Evolutionary conservation across 768 basidiomycete genomes (phyloP), one percentile per base, ranked within the genome.

Genomic region (Pseudohyphozyma bogoriensis): DNA sequence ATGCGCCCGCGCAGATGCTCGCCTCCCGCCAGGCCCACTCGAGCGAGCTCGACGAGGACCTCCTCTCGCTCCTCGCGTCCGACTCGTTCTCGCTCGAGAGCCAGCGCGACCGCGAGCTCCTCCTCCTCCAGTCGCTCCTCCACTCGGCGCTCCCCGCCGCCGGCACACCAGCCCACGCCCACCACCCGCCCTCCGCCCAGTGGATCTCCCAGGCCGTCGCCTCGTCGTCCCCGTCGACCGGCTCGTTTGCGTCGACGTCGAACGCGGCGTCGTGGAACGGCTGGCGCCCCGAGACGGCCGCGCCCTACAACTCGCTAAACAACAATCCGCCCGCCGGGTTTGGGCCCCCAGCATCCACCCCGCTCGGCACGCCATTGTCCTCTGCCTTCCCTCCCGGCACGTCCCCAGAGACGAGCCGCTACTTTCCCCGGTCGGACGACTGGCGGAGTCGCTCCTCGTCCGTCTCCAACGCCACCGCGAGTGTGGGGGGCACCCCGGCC

Each of bases 11-110:
- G n/a, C n/a, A n/a, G n/a, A n/a, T n/a, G n/a, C n/a, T n/a, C n/a
- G n/a, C n/a, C n/a, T n/a, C n/a, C n/a, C n/a, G n/a, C n/a, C n/a
- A n/a, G n/a, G n/a, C n/a, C n/a, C n/a, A n/a, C n/a, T n/a, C n/a
- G n/a, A n/a, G n/a, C n/a, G n/a, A n/a, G n/a, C n/a, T n/a, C 36
- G 59, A 60, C 7, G 58, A 58, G 6, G 59, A 60, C 52, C 52
- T 54, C 20, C 45, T 54, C 11, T 20, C 44, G 7, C 26, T 47
- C 20, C 50, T 58, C 31, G 20, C 12, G 3, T 24, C 22, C 32
- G 45, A 47, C 24, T 3, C 44, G 4, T 49, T 60, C 52, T 36
- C 52, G 29, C 45, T 60, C 45, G 59, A 60, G 10, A 8, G n/a
- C 26, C 5, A 20, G n/a, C 44, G 59, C 29, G 59, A 60, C 37